Percentiles rank a stretch among this genome's conserved stretches.
Conservation (phyloP, 2,329 filamentous ascomycete genomes). For the Tolypocladium endophyticum region DNA sequence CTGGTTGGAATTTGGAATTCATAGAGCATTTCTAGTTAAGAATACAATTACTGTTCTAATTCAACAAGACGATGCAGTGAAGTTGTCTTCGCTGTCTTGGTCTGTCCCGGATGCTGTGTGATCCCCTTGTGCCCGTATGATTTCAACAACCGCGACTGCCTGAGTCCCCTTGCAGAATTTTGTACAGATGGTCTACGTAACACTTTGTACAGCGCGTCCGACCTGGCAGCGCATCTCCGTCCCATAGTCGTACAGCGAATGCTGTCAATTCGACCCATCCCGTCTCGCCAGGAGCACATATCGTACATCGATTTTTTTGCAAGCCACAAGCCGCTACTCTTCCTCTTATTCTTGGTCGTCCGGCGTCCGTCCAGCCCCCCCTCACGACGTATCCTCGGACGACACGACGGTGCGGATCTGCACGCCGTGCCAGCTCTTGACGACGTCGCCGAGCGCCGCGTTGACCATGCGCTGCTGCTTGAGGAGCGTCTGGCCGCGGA, state of each 20-base stretch:
- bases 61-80: background rate
- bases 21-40: background rate
- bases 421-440: conserved; percentile 75
- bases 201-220: background rate
- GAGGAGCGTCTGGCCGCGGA: conserved; percentile 60
- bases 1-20: background rate
- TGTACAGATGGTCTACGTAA: background rate
- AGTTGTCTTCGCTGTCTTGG: background rate
- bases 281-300: background rate
- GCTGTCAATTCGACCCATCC: background rate
- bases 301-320: background rate
- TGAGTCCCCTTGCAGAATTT: background rate
- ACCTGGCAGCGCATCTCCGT: background rate
- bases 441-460: conserved; percentile 58
- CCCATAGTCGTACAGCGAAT: background rate
- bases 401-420: conserved; percentile 61
- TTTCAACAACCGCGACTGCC: background rate
- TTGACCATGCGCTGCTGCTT: conserved; percentile 81
- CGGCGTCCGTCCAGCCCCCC: background rate
- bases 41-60: background rate
- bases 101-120: background rate
- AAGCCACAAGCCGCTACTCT: background rate
- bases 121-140: background rate
- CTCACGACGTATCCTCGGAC: conserved; percentile 4
- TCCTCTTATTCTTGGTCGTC: background rate